These are phyloP conservation scores for Cystobasidium pallidum DNA, from an alignment of 1,284 basidiomycete species.

Conservation along the genomic window DNA sequence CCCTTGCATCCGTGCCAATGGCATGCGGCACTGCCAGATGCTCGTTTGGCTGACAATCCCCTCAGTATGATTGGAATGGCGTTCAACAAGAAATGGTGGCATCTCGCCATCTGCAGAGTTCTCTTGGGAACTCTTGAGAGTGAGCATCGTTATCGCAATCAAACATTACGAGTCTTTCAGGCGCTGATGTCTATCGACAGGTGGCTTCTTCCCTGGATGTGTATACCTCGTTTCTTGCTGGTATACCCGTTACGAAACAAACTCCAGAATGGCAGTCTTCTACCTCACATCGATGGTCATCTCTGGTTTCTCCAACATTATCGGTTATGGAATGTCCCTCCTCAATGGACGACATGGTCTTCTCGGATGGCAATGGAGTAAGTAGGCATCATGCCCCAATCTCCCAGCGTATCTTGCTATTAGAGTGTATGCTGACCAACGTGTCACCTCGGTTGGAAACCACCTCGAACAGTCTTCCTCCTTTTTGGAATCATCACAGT, in stretches of 20 bases:
- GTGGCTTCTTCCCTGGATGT: conserved; percentile 55
- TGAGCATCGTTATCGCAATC: not conserved
- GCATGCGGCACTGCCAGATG: not conserved
- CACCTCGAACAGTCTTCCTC: conserved; percentile 45
- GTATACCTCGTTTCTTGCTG: conserved; percentile 60
- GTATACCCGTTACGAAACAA: conserved; percentile 60
- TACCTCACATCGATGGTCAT: conserved; percentile 58
- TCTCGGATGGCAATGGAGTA: conserved; percentile 55
- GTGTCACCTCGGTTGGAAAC: too few relatives aligned
- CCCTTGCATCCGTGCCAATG: too few relatives aligned
- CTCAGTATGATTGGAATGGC: conserved; percentile 50
- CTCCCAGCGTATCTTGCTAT: too few relatives aligned
- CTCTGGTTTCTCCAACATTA: conserved; percentile 59
- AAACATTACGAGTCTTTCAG: too few relatives aligned
- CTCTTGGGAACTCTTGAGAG: conserved; percentile 58
- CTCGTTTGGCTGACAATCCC: not conserved
- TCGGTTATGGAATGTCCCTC: conserved; percentile 56
- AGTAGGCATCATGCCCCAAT: too few relatives aligned
- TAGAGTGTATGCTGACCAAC: too few relatives aligned
- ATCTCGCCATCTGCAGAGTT: conserved; percentile 57
- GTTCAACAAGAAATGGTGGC: conserved; percentile 54
- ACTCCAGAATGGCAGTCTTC: conserved; percentile 57
- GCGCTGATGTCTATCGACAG: too few relatives aligned
- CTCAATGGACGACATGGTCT: conserved; percentile 51
- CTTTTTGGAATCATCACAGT: conserved; percentile 55